phyloP scores from a whole-genome alignment of 1,284 basidiomycete genomes.

The Flammula alnicola region DNA sequence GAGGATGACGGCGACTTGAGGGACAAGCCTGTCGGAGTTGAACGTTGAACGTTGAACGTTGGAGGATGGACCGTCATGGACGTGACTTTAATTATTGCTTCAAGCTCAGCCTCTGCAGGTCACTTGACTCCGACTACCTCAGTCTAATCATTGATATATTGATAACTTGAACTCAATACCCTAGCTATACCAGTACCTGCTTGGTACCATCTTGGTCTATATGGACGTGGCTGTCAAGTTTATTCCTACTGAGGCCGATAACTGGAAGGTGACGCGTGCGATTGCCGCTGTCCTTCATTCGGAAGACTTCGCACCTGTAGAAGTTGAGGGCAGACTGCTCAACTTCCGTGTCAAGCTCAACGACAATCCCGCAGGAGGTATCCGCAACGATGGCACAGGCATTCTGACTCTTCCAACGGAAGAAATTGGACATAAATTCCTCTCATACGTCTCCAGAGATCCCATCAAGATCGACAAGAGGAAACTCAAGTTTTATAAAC shows the following conservation, averaged over 20 bases:
- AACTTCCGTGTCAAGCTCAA: slow-evolving; percentile 66
- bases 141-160: too few species aligned
- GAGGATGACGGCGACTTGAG: too few species aligned
- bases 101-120: too few species aligned
- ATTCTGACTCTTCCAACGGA: slow-evolving; percentile 50
- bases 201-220: too few species aligned
- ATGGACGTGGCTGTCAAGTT: slow-evolving; percentile 60
- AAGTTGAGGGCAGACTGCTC: slow-evolving; percentile 41
- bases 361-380: slow-evolving; percentile 47
- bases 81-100: too few species aligned
- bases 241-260: slow-evolving; percentile 50
- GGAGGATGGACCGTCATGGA: too few species aligned
- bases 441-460: slow-evolving; percentile 42
- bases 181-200: too few species aligned
- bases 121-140: too few species aligned
- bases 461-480: slow-evolving; percentile 43
- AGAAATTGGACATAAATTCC: slow-evolving; percentile 49
- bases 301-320: slow-evolving; percentile 48
- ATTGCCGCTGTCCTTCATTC: slow-evolving; percentile 61
- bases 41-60: too few species aligned
- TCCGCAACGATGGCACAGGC: slow-evolving; percentile 64
- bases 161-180: too few species aligned
- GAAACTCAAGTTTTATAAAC: slow-evolving; percentile 43
- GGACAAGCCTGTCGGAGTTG: background rate
- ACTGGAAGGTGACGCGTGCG: slow-evolving; percentile 59